Evolutionary conservation across 305 asterid species (phyloP), one percentile per base, ranked within the genome.

Genomic region (Striga hermonthica): DNA sequence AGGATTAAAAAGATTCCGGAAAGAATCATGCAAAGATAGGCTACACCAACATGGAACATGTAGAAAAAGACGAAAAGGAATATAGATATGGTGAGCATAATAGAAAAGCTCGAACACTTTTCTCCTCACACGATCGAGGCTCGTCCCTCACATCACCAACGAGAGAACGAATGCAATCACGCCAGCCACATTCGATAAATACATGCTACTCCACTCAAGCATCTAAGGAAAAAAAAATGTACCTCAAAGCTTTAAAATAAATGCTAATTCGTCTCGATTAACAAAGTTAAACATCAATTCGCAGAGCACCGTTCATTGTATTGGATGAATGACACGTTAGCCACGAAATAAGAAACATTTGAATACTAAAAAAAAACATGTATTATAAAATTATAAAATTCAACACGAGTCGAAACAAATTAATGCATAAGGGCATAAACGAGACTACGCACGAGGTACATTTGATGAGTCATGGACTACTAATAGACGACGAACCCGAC

Each of bases 1-100:
- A 86, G 64, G 84, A 91, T 88, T 78, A 91, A 94, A 71, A 71
- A 88, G 82, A 91, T 82, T 40, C 95, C 91, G 1, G 98, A 96
- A 65, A 91, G 96, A 69, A 84, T 84, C 60, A 84, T 70, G 80
- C 83, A 77, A 6, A 80, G 68, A 9, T 67, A 86, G 37, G 79
- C 55, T 7, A 84, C 75, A 45, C 96, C 96, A 50, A 88, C 87
- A 71, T 91, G 96, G 12, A 86, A 72, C 69, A 88, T 77, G 62
- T 80, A 86, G 82, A 91, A 86, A 59, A 88, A 48, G 45, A 75
- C 10, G 12, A n/a, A 11, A 56, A 60, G 49, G 57, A 13, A 43
- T 58, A 52, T 71, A 76, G 62, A 75, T 70, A 37, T 75, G 80
- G 68, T 75, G 76, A 0, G 62, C 0, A 48, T 76, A 76, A 31